Evolutionary conservation across 108 stramenopile species (phyloP).

Genomic region (Cylindrotheca fusiformis): DNA sequence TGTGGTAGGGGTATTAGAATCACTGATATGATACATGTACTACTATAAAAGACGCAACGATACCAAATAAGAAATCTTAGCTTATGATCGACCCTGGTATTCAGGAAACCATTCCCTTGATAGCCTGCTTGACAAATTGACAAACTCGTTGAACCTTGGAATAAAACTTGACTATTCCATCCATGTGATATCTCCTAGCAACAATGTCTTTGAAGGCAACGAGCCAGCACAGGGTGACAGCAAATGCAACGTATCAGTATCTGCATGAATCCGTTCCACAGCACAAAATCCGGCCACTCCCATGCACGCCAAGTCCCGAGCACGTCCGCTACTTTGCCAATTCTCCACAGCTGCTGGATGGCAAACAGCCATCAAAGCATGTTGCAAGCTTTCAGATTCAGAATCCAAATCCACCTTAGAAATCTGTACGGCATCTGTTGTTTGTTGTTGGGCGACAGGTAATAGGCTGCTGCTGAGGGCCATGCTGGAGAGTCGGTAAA

Average conservation of each 20-base stretch:
- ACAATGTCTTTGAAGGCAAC: slow-evolving; percentile 64
- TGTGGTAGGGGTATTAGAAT: too few species aligned
- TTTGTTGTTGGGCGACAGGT: slow-evolving; percentile 78
- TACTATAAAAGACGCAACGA: too few species aligned
- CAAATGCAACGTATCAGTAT: slow-evolving; percentile 66
- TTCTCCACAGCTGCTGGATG: slow-evolving; percentile 73
- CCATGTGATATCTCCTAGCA: slow-evolving; percentile 82
- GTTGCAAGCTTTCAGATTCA: slow-evolving; percentile 38
- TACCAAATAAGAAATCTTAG: too few species aligned
- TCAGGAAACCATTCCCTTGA: too few species aligned
- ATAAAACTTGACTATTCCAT: slow-evolving; percentile 68
- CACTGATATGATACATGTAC: too few species aligned
- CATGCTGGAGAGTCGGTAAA: slow-evolving; percentile 69
- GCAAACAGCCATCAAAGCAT: slow-evolving; percentile 74
- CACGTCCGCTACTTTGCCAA: slow-evolving; percentile 55
- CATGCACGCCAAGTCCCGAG: slow-evolving; percentile 62
- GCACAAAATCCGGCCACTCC: slow-evolving; percentile 84
- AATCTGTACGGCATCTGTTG: slow-evolving; percentile 79
- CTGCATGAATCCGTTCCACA: slow-evolving; percentile 72
- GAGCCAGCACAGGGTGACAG: slow-evolving; percentile 76
- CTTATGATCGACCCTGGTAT: too few species aligned
- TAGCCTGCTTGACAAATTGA: too few species aligned
- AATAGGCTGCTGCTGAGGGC: slow-evolving; percentile 70
- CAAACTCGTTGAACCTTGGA: neutral
- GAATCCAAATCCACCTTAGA: slow-evolving; percentile 39